Evolutionary conservation across 163 green algal species (phyloP).

Genomic region (Volvox carteri): DNA sequence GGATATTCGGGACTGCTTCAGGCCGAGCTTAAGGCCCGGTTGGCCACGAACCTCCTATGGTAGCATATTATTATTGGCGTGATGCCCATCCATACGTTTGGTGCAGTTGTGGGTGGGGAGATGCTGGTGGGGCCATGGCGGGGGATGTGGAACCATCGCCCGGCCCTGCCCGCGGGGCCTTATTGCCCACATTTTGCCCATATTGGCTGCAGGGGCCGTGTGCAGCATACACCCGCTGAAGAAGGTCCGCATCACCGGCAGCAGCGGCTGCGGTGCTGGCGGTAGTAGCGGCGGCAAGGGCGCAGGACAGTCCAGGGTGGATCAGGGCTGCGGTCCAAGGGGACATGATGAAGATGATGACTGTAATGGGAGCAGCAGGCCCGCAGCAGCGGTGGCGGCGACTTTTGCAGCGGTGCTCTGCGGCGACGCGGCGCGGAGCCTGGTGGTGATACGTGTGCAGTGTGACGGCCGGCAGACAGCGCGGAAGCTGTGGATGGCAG

Average conservation of each 20-base stretch:
- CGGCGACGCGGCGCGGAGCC: neutral
- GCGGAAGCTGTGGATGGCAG: neutral
- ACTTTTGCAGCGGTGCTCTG: neutral
- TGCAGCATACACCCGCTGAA: neutral
- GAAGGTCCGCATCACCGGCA: neutral
- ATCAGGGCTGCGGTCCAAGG: neutral
- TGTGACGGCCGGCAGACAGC: neutral
- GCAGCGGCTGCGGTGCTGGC: neutral
- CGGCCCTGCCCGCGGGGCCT: too few species aligned
- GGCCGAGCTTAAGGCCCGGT: too few species aligned
- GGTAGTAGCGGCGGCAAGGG: neutral
- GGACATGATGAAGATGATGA: neutral
- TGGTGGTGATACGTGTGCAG: conserved; percentile 22
- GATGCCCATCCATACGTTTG: too few species aligned
- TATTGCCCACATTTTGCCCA: too few species aligned
- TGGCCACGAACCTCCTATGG: too few species aligned
- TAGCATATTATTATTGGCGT: too few species aligned
- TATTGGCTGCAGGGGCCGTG: neutral
- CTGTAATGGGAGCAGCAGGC: neutral
- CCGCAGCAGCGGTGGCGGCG: neutral
- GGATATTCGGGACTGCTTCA: too few species aligned
- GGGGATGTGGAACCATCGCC: too few species aligned
- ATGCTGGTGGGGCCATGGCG: too few species aligned
- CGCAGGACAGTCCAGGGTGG: neutral
- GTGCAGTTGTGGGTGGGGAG: too few species aligned